Base-by-base conservation (phyloP, 2,329 filamentous ascomycete species). In the Plectosphaerella cucumerina region DNA sequence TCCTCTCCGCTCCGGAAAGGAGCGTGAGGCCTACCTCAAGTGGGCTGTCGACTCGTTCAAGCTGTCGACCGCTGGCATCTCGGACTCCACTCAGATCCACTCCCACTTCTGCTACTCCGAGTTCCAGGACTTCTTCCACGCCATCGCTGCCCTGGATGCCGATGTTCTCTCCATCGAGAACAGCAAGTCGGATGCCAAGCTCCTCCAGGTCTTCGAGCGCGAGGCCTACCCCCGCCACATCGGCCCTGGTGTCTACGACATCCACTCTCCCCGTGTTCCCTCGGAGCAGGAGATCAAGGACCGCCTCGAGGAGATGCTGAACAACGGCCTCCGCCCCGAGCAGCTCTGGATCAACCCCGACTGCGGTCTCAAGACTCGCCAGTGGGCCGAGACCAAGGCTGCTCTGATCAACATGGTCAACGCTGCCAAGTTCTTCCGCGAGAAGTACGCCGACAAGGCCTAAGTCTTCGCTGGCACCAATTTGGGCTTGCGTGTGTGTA, bases 51-150 rank as follows among this genome's bases (percentile, higher is more conserved):
- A 96, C 78, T 91, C 92, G 65, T 99, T 99, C 91, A 91, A 90
- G 72, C 90, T 99, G 61, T 86, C 93, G 60, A 95, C 92, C 64
- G 86, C 91, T 55, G 94, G 91, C 72, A 93, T 99, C 56, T 78
- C 91, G 77, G 90, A 99, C 75, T 89, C 87, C 53, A 99, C 94
- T 62, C 94, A 99, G 84, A 97, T 99, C 74, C 94, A 99, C 87
- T 97, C 92, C 58, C 94, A 99, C 83, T 99, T 99, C 89, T 99
- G 94, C 77, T 99, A 99, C 87, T 97, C 94, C 49, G 94, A 99
- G 84, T 99, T 99, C 90, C 94, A 99, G 80, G 94, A 99, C 82
- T 99, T 99, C 85, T 99, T 99, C 91, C 90, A 97, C 78, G 94
- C 94, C 77, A 99, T 99, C 65, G 90, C 94, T 59, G 93, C 94